Base-by-base conservation (phyloP, 164 flowering plant species). In the Magnolia sinica region DNA sequence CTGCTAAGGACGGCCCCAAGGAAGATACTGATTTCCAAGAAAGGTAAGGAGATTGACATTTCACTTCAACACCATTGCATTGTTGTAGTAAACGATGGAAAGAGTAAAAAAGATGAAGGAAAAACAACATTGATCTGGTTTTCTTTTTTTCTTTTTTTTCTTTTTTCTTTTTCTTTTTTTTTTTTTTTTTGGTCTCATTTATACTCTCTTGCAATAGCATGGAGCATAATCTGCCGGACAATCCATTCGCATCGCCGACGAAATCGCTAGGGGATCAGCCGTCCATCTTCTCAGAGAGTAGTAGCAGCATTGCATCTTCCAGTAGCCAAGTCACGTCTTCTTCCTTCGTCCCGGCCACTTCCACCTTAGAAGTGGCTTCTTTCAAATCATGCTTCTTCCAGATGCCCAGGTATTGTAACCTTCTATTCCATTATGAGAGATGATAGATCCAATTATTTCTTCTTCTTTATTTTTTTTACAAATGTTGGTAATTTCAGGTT, bases 211-310 rank as follows among this genome's bases (percentile, higher is more conserved):
- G 76, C 80, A 72, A 22, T 75, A 22, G 23, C 82, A 89, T 90
- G 87, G 97, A 92, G 84, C 97, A 91, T 79, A 89, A 86, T 75
- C 96, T 95, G 52, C 98, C 98, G 23, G 98, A 95, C 72, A 93
- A 89, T 50, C 98, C 89, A 8, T 95, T 95, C 76, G 94, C 98
- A 22, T 93, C 94, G 20, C 92, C 97, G 1, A 83, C 87, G 20
- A 88, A 84, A 80, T 81, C 79, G 0, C 61, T 74, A 1, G 86
- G 79, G 1, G 86, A 85, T 7, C 70, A 77, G 70, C 18, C 76
- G 2, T 76, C 89, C 18, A 50, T 75, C 50, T 75, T 75, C 72
- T 51, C 50, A 20, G 71, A 66, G 16, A 37, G 22, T 74, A 29
- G 20, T 29, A 31, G 23, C 24, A 59, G 18, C 14, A 55, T 22